A percentile compares a stretch with the other conserved stretches of the same genome.
phyloP scores from a whole-genome alignment of 331 rosid genomes.

The Acacia concinna region DNA sequence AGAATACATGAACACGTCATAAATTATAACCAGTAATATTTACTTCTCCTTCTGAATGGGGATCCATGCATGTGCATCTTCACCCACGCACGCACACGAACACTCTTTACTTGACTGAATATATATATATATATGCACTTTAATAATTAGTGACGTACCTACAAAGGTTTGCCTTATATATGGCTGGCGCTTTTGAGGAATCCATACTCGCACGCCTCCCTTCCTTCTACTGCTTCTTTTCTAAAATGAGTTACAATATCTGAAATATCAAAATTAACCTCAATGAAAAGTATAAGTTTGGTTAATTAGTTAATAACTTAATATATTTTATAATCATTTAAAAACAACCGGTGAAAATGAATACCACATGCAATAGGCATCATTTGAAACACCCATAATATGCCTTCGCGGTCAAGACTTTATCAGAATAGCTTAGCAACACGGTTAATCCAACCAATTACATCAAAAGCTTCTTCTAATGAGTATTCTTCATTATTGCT shows the following conservation, averaged over 20 bases:
- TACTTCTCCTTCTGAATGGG: neutral
- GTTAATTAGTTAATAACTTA: no score
- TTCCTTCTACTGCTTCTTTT: no score
- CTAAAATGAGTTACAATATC: no score
- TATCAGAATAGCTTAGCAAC: neutral
- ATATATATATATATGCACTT: neutral
- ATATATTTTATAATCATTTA: no score
- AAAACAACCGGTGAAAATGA: no score
- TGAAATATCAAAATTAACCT: no score
- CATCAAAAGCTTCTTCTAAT: neutral
- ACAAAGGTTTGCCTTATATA: neutral
- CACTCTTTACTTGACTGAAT: no score
- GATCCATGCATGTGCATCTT: neutral
- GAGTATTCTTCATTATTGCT: no score
- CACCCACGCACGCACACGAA: neutral
- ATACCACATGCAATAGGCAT: no score
- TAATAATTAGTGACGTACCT: neutral
- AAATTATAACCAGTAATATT: no score
- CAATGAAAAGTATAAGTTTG: no score
- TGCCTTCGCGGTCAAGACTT: neutral
- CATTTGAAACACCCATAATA: neutral
- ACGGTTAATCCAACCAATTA: neutral
- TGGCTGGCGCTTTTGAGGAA: neutral
- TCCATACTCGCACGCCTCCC: neutral
- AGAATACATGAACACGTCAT: no score